Conservation (phyloP, 768 basidiomycete genomes). For the Grammothele lineata region DNA sequence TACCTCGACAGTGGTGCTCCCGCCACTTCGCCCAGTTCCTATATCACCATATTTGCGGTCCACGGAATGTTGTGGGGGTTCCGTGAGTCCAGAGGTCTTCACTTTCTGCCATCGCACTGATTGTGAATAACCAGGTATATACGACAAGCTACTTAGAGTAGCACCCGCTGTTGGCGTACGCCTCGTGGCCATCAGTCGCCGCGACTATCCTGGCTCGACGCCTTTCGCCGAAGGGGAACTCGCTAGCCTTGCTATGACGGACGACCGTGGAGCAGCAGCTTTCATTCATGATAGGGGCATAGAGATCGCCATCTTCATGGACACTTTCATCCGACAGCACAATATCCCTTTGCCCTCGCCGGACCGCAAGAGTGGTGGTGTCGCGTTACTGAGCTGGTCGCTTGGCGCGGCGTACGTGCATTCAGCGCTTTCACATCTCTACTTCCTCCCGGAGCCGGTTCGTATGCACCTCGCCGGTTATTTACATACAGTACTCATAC, state of each 20-base stretch:
- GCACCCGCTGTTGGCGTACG: too few species aligned
- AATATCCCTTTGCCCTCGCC: neutral
- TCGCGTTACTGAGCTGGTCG: slow-evolving; percentile 3
- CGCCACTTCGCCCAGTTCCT: neutral
- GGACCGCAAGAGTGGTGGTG: slow-evolving; percentile 2
- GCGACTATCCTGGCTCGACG: neutral
- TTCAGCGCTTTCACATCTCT: neutral
- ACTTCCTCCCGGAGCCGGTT: neutral
- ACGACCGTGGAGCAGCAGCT: neutral
- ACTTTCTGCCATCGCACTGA: neutral
- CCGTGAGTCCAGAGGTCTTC: neutral
- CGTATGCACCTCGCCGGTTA: neutral
- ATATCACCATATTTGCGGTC: slow-evolving; percentile 6
- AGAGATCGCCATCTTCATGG: neutral
- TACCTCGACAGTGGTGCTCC: slow-evolving; percentile 3
- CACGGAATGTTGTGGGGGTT: slow-evolving; percentile 1
- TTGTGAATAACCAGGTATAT: neutral
- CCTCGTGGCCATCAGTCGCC: neutral
- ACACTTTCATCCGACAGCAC: neutral
- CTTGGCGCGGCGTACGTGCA: neutral
- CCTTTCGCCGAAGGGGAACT: neutral
- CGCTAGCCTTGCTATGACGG: neutral
- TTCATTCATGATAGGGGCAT: neutral
- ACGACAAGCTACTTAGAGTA: neutral
- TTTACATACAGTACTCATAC: neutral